Conservation (phyloP, 345 rosid species). For the Citrus glauca region DNA sequence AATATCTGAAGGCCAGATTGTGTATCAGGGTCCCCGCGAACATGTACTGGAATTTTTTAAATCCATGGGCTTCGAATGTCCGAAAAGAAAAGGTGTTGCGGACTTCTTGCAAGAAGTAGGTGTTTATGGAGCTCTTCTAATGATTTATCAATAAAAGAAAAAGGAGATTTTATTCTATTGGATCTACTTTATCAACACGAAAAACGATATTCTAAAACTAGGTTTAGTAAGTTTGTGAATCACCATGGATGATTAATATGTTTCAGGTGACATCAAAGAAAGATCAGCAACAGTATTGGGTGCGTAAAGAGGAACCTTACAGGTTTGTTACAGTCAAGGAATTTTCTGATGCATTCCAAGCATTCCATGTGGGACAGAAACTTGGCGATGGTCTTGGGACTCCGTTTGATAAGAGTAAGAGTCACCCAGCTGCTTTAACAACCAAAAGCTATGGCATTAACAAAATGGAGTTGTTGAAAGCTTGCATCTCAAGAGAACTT, state of each 20-base stretch:
- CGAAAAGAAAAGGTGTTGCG: slow-evolving; percentile 24
- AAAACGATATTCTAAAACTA: not conserved
- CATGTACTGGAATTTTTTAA: slow-evolving; percentile 18
- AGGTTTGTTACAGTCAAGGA: slow-evolving; percentile 29
- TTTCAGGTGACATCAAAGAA: slow-evolving; percentile 43
- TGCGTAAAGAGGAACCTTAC: slow-evolving; percentile 27
- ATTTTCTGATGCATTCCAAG: slow-evolving; percentile 30
- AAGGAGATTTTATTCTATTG: not conserved
- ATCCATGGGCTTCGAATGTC: slow-evolving; percentile 23
- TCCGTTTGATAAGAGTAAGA: slow-evolving; percentile 30
- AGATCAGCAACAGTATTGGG: slow-evolving; percentile 42
- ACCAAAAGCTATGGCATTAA: slow-evolving; percentile 29
- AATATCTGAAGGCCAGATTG: slow-evolving; percentile 54
- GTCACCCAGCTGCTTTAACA: slow-evolving; percentile 41
- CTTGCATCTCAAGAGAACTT: slow-evolving; percentile 30
- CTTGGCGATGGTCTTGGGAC: slow-evolving; percentile 20
- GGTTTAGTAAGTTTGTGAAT: too few relatives aligned
- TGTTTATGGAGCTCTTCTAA: not conserved
- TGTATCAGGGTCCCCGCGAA: slow-evolving; percentile 20
- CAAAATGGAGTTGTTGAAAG: slow-evolving; percentile 32
- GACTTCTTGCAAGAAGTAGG: slow-evolving; percentile 34
- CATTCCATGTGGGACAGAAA: slow-evolving; percentile 23
- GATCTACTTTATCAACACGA: not conserved
- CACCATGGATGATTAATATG: not conserved
- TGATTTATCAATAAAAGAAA: too few relatives aligned